Conservation (phyloP, 2,329 filamentous ascomycete genomes). For the Pseudogymnoascus sp. region DNA sequence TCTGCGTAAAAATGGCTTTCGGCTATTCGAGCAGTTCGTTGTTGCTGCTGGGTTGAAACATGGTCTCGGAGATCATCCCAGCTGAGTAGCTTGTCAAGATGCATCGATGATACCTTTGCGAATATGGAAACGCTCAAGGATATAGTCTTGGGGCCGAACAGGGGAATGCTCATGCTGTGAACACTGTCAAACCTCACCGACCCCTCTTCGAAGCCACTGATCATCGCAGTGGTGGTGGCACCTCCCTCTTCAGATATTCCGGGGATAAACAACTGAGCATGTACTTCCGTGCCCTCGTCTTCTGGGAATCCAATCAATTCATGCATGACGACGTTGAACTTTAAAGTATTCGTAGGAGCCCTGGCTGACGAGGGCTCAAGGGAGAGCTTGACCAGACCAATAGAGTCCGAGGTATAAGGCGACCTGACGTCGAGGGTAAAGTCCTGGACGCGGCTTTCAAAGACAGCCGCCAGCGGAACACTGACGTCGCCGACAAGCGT, state of each 20-base stretch:
- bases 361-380: slow-evolving; percentile 90
- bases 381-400: slow-evolving; percentile 84
- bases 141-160: slow-evolving; percentile 66
- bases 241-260: slow-evolving; percentile 84
- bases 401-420: slow-evolving; percentile 81
- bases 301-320: slow-evolving; percentile 92
- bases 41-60: slow-evolving; percentile 49
- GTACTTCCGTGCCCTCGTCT: slow-evolving; percentile 88
- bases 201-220: slow-evolving; percentile 86
- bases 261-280: slow-evolving; percentile 93
- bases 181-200: slow-evolving; percentile 93
- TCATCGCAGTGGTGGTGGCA: slow-evolving; percentile 91
- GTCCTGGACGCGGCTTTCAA: slow-evolving; percentile 90
- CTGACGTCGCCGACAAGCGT: slow-evolving; percentile 89
- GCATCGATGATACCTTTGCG: slow-evolving; percentile 83
- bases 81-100: slow-evolving; percentile 91
- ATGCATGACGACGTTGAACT: slow-evolving; percentile 98
- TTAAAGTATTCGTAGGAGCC: slow-evolving; percentile 83
- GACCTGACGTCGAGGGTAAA: slow-evolving; percentile 86
- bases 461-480: slow-evolving; percentile 85
- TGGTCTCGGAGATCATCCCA: slow-evolving; percentile 98
- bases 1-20: slow-evolving; percentile 91
- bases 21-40: slow-evolving; percentile 57
- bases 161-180: slow-evolving; percentile 90
- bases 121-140: slow-evolving; percentile 83